Evolutionary conservation across 2,329 filamentous ascomycete genomes (phyloP).

Genomic region (Aspergillus sp.): DNA sequence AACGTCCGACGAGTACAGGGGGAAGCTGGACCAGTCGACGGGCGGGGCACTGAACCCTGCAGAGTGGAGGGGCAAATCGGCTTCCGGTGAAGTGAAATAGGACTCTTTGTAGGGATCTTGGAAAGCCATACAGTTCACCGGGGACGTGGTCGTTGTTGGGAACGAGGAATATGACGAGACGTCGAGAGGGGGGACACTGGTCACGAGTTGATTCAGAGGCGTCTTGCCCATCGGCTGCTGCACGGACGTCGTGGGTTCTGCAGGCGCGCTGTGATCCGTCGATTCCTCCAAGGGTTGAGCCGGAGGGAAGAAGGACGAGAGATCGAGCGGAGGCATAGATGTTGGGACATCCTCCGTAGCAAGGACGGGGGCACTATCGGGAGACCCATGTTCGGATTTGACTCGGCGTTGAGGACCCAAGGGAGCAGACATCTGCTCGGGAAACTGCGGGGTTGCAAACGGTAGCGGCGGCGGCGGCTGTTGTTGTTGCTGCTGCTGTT

Average conservation of each 20-base stretch:
- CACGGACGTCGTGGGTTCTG: conserved; percentile 26
- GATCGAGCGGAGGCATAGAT: conserved; percentile 28
- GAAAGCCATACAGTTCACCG: conserved; percentile 35
- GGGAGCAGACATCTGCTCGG: conserved; percentile 28
- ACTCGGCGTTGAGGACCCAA: conserved; percentile 36
- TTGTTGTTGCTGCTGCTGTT: background rate
- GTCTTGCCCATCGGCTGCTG: conserved; percentile 26
- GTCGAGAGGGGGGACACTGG: conserved; percentile 39
- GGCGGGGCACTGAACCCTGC: conserved; percentile 42
- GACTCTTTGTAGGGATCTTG: conserved; percentile 39
- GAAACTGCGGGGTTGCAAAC: conserved; percentile 24
- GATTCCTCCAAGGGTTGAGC: conserved; percentile 26
- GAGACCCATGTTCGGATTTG: conserved; percentile 49
- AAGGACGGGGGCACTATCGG: conserved; percentile 36
- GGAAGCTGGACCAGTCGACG: conserved; percentile 51
- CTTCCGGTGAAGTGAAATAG: conserved; percentile 46
- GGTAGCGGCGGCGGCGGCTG: background rate
- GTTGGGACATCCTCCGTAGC: conserved; percentile 25
- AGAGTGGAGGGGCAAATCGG: conserved; percentile 39
- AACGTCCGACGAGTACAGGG: conserved; percentile 39
- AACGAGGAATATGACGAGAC: conserved; percentile 39
- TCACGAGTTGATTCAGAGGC: conserved; percentile 33
- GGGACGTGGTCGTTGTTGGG: conserved; percentile 33
- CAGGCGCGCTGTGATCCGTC: conserved; percentile 12
- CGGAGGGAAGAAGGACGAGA: conserved; percentile 32